Evolutionary conservation across 2,329 filamentous ascomycete species (phyloP).

Genomic region (Claviceps citrina): DNA sequence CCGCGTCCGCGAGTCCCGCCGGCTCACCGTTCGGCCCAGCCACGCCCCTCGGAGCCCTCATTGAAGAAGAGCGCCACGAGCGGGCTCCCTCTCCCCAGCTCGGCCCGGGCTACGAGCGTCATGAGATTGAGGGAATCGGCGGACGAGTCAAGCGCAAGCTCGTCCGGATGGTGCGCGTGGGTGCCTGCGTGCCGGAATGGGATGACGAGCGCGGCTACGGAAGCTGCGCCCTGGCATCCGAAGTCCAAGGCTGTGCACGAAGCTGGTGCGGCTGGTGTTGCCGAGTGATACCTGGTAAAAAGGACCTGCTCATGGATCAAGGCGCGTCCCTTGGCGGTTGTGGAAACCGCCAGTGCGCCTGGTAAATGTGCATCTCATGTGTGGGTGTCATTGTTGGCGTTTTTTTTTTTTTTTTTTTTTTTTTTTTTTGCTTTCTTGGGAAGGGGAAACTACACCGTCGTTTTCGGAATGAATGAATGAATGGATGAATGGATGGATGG

Average conservation of each 20-base stretch:
- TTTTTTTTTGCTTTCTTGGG: too few relatives aligned
- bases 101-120: conserved; percentile 61
- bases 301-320: conserved; percentile 20
- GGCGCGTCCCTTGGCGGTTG: conserved; percentile 10
- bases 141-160: conserved; percentile 76
- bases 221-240: conserved; percentile 51
- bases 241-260: conserved; percentile 51
- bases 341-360: conserved; percentile 3
- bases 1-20: conserved; percentile 6
- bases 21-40: conserved; percentile 7
- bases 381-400: background rate
- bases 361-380: background rate
- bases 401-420: too few relatives aligned
- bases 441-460: too few relatives aligned
- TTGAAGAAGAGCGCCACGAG: conserved; percentile 19
- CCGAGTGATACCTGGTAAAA: conserved; percentile 50
- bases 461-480: too few relatives aligned
- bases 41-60: conserved; percentile 13
- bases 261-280: conserved; percentile 92
- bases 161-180: conserved; percentile 68
- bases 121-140: conserved; percentile 84
- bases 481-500: background rate
- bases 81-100: conserved; percentile 36
- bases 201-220: conserved; percentile 54
- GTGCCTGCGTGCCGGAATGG: conserved; percentile 72